Conservation (phyloP, 495 filamentous ascomycete genomes). For the Xylaria telfairii region DNA sequence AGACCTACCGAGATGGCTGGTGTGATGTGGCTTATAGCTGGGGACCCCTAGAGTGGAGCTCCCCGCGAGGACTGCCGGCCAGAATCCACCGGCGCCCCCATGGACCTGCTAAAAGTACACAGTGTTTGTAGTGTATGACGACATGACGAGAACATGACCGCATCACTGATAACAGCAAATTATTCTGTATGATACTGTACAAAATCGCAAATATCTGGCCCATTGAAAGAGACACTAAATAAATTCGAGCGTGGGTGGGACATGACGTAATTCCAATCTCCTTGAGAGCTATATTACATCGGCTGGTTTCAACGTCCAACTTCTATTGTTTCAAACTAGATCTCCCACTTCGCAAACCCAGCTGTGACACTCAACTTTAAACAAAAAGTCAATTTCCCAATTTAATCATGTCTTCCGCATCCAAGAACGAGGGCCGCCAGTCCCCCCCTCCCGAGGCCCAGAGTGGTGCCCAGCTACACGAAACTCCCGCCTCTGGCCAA, state of each 20-base stretch:
- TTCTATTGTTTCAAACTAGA: neutral
- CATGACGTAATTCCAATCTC: slow-evolving; percentile 21
- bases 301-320: neutral
- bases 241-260: neutral
- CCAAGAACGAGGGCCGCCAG: slow-evolving; percentile 66
- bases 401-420: slow-evolving; percentile 58
- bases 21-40: slow-evolving; percentile 1
- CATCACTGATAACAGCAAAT: neutral
- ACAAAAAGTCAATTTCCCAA: slow-evolving; percentile 27
- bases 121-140: slow-evolving; percentile 3
- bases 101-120: neutral
- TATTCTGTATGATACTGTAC: too few species aligned
- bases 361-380: slow-evolving; percentile 9
- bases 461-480: slow-evolving; percentile 66
- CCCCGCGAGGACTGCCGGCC: too few species aligned
- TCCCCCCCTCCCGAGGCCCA: slow-evolving; percentile 80
- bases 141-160: slow-evolving; percentile 20
- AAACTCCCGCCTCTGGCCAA: slow-evolving; percentile 62
- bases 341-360: slow-evolving; percentile 7
- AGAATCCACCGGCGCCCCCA: neutral
- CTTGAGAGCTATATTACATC: neutral
- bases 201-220: too few species aligned
- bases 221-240: neutral
- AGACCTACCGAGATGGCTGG: too few species aligned
- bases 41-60: neutral